These are phyloP conservation scores for Termitomyces sp. DNA, from an alignment of 768 basidiomycete genomes.

Conservation along the genomic window DNA sequence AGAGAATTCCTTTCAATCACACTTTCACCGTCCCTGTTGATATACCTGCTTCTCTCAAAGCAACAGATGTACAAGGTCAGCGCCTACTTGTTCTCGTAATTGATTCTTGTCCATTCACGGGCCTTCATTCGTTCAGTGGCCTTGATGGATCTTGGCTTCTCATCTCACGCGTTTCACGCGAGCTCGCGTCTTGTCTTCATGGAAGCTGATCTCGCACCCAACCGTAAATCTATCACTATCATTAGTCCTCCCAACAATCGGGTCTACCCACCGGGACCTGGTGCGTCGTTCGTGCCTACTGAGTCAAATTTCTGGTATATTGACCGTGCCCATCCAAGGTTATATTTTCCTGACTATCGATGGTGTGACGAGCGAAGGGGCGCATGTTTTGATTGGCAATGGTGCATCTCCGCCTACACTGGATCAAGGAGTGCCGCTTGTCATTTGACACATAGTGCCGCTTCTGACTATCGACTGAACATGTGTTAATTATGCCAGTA, in stretches of 20 bases:
- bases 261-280: slow-evolving; percentile 35
- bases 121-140: slow-evolving; percentile 18
- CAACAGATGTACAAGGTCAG: slow-evolving; percentile 22
- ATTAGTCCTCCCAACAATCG: slow-evolving; percentile 28
- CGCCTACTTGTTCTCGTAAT: neutral
- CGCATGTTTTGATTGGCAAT: slow-evolving; percentile 30
- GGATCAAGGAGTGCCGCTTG: slow-evolving; percentile 22
- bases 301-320: neutral
- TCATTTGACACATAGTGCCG: neutral
- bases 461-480: neutral
- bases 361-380: slow-evolving; percentile 30
- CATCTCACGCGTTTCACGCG: slow-evolving; percentile 34
- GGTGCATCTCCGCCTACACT: slow-evolving; percentile 30
- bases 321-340: slow-evolving; percentile 5
- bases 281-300: slow-evolving; percentile 14
- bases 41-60: slow-evolving; percentile 23
- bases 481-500: neutral
- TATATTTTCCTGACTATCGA: slow-evolving; percentile 24
- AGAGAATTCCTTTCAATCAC: slow-evolving; percentile 29
- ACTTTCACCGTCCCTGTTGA: slow-evolving; percentile 26
- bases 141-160: slow-evolving; percentile 35
- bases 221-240: slow-evolving; percentile 26
- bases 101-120: neutral
- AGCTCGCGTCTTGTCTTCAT: slow-evolving; percentile 32
- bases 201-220: slow-evolving; percentile 22